Evolutionary conservation across 176 grass and related monocot genomes (phyloP).

Genomic region (Triticum dicoccoides): DNA sequence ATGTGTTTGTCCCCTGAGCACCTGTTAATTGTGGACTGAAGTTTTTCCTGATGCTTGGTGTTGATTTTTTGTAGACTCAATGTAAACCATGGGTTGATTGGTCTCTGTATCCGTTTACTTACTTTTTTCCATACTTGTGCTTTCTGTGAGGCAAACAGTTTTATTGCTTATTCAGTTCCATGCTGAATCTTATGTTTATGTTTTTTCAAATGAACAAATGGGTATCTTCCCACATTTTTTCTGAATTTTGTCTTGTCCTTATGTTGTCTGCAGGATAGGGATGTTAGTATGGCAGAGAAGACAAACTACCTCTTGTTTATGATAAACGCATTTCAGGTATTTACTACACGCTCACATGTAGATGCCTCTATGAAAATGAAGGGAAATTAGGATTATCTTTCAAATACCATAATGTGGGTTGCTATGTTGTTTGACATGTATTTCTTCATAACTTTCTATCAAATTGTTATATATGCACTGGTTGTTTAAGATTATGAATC

Average conservation of each 20-base stretch:
- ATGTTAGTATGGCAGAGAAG: constrained; percentile 76
- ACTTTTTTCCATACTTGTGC: not conserved
- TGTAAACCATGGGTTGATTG: not conserved
- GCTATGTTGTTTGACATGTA: constrained; percentile 13
- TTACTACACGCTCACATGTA: constrained; percentile 1
- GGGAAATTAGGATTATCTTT: not conserved
- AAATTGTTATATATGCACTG: not conserved
- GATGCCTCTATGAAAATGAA: not conserved
- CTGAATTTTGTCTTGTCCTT: constrained; percentile 12
- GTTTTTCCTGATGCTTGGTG: not conserved
- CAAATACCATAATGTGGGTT: constrained; percentile 4
- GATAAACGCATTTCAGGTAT: constrained; percentile 98
- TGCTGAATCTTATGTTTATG: not conserved
- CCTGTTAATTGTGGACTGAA: not conserved
- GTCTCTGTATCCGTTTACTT: not conserved
- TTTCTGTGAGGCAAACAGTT: not conserved
- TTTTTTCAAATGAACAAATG: not conserved
- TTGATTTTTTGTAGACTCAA: not conserved
- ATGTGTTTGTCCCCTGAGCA: not conserved
- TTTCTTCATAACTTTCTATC: not conserved
- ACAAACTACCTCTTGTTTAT: constrained; percentile 96
- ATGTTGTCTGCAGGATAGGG: constrained; percentile 57
- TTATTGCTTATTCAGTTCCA: not conserved
- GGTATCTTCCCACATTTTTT: not conserved
- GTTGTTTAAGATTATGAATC: not conserved